These are phyloP conservation scores for Stagonosporopsis vannaccii DNA, from an alignment of 2,329 filamentous ascomycete species.

Conservation along the genomic window DNA sequence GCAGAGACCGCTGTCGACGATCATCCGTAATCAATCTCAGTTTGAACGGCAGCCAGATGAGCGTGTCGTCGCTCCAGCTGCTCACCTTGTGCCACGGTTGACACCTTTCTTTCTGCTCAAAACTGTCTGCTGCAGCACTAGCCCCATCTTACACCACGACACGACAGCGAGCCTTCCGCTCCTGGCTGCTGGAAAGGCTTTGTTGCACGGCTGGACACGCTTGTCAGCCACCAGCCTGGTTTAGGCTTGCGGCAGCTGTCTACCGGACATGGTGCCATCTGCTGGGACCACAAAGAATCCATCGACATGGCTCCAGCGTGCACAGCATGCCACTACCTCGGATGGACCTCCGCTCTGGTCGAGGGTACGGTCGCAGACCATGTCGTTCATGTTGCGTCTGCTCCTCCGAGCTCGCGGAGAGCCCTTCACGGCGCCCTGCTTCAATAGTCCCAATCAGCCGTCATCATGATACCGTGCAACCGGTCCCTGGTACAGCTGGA, in stretches of 20 bases:
- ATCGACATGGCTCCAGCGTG: conserved; percentile 35
- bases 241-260: conserved; percentile 44
- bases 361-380: conserved; percentile 16
- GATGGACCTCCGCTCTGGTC: conserved; percentile 32
- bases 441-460: conserved; percentile 33
- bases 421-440: conserved; percentile 19
- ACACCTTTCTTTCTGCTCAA: conserved; percentile 35
- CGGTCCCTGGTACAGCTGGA: conserved; percentile 31
- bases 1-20: conserved; percentile 29
- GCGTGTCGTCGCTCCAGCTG: conserved; percentile 17
- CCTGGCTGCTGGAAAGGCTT: conserved; percentile 38
- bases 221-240: conserved; percentile 45
- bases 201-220: conserved; percentile 32
- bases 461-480: conserved; percentile 40
- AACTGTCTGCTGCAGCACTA: conserved; percentile 37
- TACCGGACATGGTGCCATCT: conserved; percentile 38
- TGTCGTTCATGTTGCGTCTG: conserved; percentile 28
- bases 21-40: conserved; percentile 25
- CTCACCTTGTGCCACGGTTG: conserved; percentile 38
- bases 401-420: conserved; percentile 29
- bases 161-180: conserved; percentile 31
- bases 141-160: conserved; percentile 26
- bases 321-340: conserved; percentile 37
- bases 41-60: conserved; percentile 1
- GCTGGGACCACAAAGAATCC: conserved; percentile 33